Evolutionary conservation across 1,139 yeast genomes (phyloP).

Genomic region (Blastobotrys illinoisensis): DNA sequence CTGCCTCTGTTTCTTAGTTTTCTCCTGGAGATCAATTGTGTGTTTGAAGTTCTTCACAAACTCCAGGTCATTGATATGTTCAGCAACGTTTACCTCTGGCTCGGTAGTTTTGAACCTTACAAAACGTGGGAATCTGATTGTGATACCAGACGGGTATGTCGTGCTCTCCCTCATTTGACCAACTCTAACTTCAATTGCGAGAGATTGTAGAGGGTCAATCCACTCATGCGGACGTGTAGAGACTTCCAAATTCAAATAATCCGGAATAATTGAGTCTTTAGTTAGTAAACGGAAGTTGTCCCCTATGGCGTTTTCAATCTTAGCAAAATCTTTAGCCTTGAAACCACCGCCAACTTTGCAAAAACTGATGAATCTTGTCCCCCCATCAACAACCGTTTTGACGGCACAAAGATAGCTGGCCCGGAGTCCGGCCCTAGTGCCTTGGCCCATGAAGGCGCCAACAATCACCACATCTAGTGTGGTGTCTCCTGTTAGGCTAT

Average conservation of each 20-base stretch:
- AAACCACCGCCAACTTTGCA: constrained; percentile 86
- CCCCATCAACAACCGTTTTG: constrained; percentile 37
- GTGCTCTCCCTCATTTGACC: constrained; percentile 55
- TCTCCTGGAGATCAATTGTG: background rate
- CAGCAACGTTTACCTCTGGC: background rate
- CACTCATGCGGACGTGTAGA: constrained; percentile 52
- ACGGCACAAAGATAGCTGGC: constrained; percentile 75
- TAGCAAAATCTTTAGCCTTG: constrained; percentile 53
- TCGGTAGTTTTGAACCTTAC: constrained; percentile 1
- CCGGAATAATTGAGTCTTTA: constrained; percentile 51
- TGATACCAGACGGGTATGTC: constrained; percentile 59
- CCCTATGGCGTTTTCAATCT: constrained; percentile 51
- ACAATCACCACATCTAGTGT: constrained; percentile 73
- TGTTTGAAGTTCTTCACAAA: background rate
- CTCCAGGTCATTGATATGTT: background rate
- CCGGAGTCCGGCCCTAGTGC: constrained; percentile 34
- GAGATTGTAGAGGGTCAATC: constrained; percentile 72
- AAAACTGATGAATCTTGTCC: constrained; percentile 47
- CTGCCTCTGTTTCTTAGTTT: background rate
- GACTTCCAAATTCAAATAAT: constrained; percentile 9
- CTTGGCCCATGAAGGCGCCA: constrained; percentile 71
- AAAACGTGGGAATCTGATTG: constrained; percentile 74
- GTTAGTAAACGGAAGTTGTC: constrained; percentile 53
- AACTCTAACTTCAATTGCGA: constrained; percentile 83
- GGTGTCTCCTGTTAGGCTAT: constrained; percentile 79